Evolutionary conservation across 2,329 filamentous ascomycete genomes (phyloP), one percentile per base, ranked within the genome.

Genomic region (Aspergillus ochraceus): DNA sequence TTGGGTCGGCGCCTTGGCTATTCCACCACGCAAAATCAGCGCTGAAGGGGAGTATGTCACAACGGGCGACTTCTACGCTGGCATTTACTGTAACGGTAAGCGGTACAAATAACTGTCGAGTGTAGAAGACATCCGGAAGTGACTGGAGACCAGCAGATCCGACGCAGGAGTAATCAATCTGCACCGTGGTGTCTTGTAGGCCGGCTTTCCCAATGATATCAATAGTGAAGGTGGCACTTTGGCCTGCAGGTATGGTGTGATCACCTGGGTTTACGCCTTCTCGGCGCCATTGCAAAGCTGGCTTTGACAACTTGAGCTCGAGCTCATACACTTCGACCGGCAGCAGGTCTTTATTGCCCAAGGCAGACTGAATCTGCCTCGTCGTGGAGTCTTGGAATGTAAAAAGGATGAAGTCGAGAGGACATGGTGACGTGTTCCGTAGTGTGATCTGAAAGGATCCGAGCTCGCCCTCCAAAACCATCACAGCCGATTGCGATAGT

Each of bases 301-400:
- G 89, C 69, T 88, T 89, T 60, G 89, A 86, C 49, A 96, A 80
- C 60, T 93, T 89, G 53, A 92, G 81, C 72, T 97, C 92, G 59
- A 94, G 86, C 72, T 97, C 93, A 71, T 96, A 93, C 6, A 95
- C 78, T 70, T 97, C 92, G 2, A 88, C 86, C 0, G 90, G 85
- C 10, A 89, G 86, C 2, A 93, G 85, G 67, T 96, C 90, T 69
- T 91, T 90, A 68, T 88, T 92, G 55, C 81, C 84, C 50, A 96
- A 80, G 0, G 91, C 90, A 39, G 87, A 81, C 68, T 94, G 90
- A 17, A 97, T 80, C 9, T 90, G 87, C 6, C 83, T 84, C 62
- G 92, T 91, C 0, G 92, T 93, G 0, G 92, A 96, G 76, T 97
- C 92, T 66, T 92, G 88, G 72, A 96, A 96, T 0, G 91, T 93